Percentiles rank a stretch among this genome's conserved stretches.
Conservation (phyloP, 2,329 filamentous ascomycete species). For the Curvularia sp. region DNA sequence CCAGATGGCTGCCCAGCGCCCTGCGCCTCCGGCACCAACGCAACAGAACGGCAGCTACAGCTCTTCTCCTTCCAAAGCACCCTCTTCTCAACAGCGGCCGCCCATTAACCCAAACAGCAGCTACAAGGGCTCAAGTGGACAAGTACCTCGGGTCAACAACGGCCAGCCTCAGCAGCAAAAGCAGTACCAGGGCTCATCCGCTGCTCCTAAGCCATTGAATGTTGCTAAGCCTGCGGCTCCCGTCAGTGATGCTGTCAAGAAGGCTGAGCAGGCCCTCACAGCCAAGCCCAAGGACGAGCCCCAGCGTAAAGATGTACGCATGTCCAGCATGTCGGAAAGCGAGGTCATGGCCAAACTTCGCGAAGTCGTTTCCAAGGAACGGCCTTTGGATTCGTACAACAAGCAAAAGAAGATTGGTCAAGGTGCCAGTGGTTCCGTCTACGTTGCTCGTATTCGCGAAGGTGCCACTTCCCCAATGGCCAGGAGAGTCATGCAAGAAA, state of each 20-base stretch:
- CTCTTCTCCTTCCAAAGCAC: constrained; percentile 40
- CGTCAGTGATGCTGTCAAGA: constrained; percentile 75
- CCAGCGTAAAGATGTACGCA: constrained; percentile 89
- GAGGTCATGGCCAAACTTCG: constrained; percentile 97
- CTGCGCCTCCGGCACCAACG: constrained; percentile 76
- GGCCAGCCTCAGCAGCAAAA: constrained; percentile 51
- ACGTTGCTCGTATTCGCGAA: constrained; percentile 95
- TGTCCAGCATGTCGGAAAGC: constrained; percentile 97
- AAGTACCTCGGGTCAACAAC: constrained; percentile 55
- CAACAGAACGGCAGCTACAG: constrained; percentile 46
- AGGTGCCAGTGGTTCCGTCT: constrained; percentile 96
- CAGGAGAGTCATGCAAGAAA: constrained; percentile 76
- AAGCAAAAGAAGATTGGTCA: constrained; percentile 99
- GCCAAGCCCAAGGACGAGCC: constrained; percentile 72
- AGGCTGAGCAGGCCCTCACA: constrained; percentile 86
- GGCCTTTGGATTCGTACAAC: constrained; percentile 92
- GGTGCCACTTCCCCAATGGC: constrained; percentile 82
- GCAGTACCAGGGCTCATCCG: constrained; percentile 54
- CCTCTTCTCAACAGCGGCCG: constrained; percentile 40
- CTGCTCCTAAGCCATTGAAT: constrained; percentile 63
- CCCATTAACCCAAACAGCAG: constrained; percentile 56
- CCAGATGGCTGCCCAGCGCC: constrained; percentile 73
- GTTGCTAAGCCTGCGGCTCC: constrained; percentile 59
- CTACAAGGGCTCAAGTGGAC: constrained; percentile 47
- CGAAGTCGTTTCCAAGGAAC: constrained; percentile 93